Conservation (phyloP, 2,329 filamentous ascomycete genomes). For the Endocalyx cinctus region DNA sequence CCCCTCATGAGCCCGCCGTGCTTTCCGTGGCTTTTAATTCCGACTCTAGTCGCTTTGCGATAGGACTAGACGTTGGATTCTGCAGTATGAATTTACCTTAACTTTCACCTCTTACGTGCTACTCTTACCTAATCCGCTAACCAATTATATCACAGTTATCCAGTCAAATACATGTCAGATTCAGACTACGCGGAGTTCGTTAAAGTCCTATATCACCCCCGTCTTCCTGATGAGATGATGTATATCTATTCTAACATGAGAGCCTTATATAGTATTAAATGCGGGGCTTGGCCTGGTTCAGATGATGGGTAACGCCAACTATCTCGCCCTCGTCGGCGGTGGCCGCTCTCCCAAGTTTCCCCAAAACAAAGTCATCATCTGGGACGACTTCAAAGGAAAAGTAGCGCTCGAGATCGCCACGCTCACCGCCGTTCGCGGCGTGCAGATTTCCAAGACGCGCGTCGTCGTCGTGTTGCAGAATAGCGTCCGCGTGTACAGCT, state of each 20-base stretch:
- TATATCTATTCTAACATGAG: constrained; percentile 1
- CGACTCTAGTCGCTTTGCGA: constrained; percentile 79
- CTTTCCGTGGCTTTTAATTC: constrained; percentile 83
- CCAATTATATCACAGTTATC: constrained; percentile 52
- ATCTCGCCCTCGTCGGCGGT: constrained; percentile 83
- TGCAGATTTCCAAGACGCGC: constrained; percentile 70
- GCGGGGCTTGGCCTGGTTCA: constrained; percentile 77
- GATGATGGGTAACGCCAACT: constrained; percentile 84
- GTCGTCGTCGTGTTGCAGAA: constrained; percentile 80
- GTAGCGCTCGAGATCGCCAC: constrained; percentile 73
- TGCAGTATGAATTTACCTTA: constrained; percentile 55
- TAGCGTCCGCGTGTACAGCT: constrained; percentile 75
- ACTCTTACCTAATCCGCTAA: constrained; percentile 18
- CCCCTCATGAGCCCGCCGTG: constrained; percentile 66
- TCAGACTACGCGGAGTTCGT: constrained; percentile 47
- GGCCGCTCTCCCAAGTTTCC: constrained; percentile 81
- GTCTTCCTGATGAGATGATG: not conserved
- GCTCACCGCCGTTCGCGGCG: constrained; percentile 72
- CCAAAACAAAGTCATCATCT: constrained; percentile 87
- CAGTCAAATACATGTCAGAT: constrained; percentile 68
- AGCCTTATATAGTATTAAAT: constrained; percentile 49
- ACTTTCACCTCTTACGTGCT: not conserved
- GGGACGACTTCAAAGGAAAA: constrained; percentile 80
- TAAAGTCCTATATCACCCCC: not conserved
- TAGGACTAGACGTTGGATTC: constrained; percentile 82